A percentile compares a stretch with the other conserved stretches of the same genome.
These are phyloP conservation scores for Trebouxia sp. DNA, from an alignment of 139 green algal genomes.

Conservation along the genomic window DNA sequence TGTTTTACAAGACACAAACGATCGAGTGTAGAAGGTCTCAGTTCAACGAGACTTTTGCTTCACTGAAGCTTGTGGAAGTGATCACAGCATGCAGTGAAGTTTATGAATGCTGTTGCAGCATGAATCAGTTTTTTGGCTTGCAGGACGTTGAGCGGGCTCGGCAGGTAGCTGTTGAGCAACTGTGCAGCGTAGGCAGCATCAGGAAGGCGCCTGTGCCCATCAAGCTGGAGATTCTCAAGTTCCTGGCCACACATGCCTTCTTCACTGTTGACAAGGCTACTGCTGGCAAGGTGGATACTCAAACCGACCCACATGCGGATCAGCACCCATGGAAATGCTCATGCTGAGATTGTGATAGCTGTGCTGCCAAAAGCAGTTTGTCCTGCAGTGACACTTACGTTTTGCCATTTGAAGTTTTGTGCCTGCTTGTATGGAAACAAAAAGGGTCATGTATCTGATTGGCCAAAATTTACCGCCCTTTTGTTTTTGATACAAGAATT, in stretches of 20 bases:
- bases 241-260: conserved; percentile 64
- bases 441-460: background rate
- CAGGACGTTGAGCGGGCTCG: background rate
- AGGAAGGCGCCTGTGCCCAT: conserved; percentile 25
- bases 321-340: background rate
- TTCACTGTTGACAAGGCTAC: conserved; percentile 38
- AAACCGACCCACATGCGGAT: background rate
- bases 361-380: too few species aligned
- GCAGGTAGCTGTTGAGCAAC: conserved; percentile 57
- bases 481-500: background rate
- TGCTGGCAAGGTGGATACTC: conserved; percentile 30
- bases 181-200: conserved; percentile 47
- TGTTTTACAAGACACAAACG: too few species aligned
- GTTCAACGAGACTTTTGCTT: too few species aligned
- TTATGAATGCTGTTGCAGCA: too few species aligned
- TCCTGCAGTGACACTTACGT: background rate
- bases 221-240: conserved; percentile 42
- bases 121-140: background rate
- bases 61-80: too few species aligned
- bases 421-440: background rate
- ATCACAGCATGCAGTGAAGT: too few species aligned
- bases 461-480: background rate
- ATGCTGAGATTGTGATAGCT: background rate
- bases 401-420: background rate
- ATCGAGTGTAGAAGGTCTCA: too few species aligned